phyloP scores from a whole-genome alignment of 2,329 filamentous ascomycete genomes.

The Penicillium sp. region DNA sequence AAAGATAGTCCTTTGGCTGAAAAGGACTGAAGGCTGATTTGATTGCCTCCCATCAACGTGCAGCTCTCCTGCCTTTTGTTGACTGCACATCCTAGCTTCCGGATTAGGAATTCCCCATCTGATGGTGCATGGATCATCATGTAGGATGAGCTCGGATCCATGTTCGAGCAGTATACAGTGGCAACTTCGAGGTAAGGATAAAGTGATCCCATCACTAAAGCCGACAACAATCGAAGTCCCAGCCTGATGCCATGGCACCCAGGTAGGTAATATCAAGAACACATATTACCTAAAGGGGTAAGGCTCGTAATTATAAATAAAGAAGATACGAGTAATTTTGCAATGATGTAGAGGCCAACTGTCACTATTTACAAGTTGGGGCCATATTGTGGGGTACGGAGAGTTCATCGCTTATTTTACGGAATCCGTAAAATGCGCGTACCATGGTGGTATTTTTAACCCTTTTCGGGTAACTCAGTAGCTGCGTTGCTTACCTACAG shows the following conservation, averaged over 20 bases:
- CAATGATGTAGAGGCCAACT: neutral
- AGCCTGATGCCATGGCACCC: neutral
- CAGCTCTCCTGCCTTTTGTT: neutral
- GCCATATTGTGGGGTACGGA: neutral
- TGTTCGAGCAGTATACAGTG: neutral
- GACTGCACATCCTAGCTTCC: neutral
- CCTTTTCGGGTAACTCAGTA: neutral
- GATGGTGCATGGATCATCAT: neutral
- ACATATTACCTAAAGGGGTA: neutral
- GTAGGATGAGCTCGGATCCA: neutral
- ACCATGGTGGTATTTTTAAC: neutral
- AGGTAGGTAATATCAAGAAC: neutral
- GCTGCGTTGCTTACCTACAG: neutral
- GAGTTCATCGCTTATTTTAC: neutral
- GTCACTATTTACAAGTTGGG: neutral
- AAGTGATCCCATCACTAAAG: neutral
- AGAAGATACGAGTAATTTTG: neutral
- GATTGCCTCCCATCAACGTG: neutral
- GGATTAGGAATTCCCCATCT: neutral
- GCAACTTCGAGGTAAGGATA: neutral
- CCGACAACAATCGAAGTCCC: neutral
- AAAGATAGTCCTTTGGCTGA: neutral
- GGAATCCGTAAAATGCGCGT: neutral
- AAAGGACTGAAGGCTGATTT: neutral
- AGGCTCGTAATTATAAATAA: neutral